Evolutionary conservation across 768 basidiomycete species (phyloP), one percentile per base, ranked within the genome.

Genomic region (Hirschioporus abietinus): DNA sequence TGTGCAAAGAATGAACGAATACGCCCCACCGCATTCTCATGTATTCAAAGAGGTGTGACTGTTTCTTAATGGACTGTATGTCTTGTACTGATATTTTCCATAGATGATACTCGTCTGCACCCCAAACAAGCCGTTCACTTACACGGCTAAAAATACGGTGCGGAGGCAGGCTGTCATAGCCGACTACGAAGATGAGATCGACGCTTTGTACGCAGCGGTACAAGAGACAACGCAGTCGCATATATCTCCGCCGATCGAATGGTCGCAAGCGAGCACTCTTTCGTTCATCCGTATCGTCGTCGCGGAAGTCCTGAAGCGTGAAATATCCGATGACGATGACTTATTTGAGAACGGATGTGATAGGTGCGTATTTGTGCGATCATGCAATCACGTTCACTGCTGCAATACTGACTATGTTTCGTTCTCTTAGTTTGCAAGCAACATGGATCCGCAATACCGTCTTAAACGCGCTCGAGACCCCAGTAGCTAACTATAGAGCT

Each of bases 81-180:
- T 24, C 23, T 18, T 58, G 67, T 24, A 59, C 1, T 27, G 30
- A 34, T 27, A 2, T 2, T 27, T 18, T 42, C 8, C 58, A 9
- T n/a, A 82, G 80, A 84, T 84, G 80, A 78, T 85, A 62, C 63
- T 83, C 5, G 73, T 82, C 30, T 69, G 78, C 0, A 73, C 72
- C 3, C 77, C 79, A 0, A 70, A 72, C 5, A 80, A 80, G 65
- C 82, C 82, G 1, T 82, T 84, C 66, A 71, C 70, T 6, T 78
- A 78, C 60, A 83, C 82, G 0, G 72, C 77, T 0, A 84, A 84
- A 72, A 76, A 75, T 35, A 80, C 79, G 0, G 68, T 78, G 0
- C 73, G 78, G n/a, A 76, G 82, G 17, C 75, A 76, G 24, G 74
- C 73, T 12, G 76, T 81, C 30, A 68, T 83, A 27, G 71, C 71